phyloP scores from a whole-genome alignment of 306 rosid species.

The Fragaria ananassa region DNA sequence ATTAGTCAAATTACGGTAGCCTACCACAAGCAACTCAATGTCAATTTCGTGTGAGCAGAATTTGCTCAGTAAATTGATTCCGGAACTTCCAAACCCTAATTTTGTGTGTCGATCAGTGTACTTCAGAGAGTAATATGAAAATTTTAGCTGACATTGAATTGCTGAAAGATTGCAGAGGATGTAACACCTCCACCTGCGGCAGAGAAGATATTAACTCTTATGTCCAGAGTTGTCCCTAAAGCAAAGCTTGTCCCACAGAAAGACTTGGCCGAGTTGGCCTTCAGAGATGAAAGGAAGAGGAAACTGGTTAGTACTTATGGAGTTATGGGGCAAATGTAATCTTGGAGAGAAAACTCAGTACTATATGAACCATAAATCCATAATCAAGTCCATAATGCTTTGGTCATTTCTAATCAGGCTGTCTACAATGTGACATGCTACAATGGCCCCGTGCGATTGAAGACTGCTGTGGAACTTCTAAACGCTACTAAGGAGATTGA shows the following conservation, averaged over 20 bases:
- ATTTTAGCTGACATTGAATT: conserved; percentile 44
- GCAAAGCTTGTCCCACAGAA: conserved; percentile 71
- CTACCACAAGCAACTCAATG: neutral
- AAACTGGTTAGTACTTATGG: conserved; percentile 51
- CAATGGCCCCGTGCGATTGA: conserved; percentile 48
- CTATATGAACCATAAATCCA: conserved; percentile 4
- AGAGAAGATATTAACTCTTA: conserved; percentile 44
- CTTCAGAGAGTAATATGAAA: neutral
- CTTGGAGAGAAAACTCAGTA: neutral
- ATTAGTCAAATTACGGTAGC: too few relatives aligned
- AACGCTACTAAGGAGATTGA: conserved; percentile 60
- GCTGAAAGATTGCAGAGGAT: conserved; percentile 73
- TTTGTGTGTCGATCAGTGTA: neutral
- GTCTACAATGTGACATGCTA: conserved; percentile 78
- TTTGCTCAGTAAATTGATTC: neutral
- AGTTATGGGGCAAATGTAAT: neutral
- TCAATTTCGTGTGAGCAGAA: neutral
- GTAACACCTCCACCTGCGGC: conserved; percentile 62
- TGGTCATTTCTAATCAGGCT: conserved; percentile 39
- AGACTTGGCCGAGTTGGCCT: conserved; percentile 58
- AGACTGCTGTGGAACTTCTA: conserved; percentile 73
- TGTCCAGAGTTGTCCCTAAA: conserved; percentile 68
- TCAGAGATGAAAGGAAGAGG: conserved; percentile 74
- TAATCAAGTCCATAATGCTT: neutral
- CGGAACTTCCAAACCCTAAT: neutral